Evolutionary conservation across 495 filamentous ascomycete species (phyloP).

Genomic region (Lasiosphaeria miniovina): DNA sequence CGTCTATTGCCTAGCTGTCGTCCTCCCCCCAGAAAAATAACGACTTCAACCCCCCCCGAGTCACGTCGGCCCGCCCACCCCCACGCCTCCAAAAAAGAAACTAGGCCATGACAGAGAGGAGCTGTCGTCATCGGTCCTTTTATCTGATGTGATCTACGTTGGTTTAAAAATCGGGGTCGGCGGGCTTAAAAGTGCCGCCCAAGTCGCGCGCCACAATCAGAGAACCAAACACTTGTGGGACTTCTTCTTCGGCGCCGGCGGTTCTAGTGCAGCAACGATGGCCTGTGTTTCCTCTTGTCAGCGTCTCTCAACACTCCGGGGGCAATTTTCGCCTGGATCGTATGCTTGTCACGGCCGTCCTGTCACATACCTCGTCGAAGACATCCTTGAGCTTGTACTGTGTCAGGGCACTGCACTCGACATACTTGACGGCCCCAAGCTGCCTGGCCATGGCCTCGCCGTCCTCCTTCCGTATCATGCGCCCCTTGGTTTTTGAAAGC

Average conservation of each 20-base stretch:
- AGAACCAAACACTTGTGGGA: constrained; percentile 51
- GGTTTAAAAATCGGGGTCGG: constrained; percentile 6
- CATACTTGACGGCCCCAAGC: constrained; percentile 93
- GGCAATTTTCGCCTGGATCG: no score
- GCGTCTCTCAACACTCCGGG: neutral
- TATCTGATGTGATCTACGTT: constrained; percentile 1
- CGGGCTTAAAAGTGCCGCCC: neutral
- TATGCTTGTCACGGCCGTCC: constrained; percentile 10
- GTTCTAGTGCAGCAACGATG: constrained; percentile 85
- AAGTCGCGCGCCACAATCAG: constrained; percentile 26
- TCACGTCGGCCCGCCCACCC: neutral
- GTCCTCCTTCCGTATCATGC: constrained; percentile 83
- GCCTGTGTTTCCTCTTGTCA: constrained; percentile 50
- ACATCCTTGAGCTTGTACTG: constrained; percentile 99
- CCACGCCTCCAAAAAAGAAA: neutral
- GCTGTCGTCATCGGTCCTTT: neutral
- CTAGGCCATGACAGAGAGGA: neutral
- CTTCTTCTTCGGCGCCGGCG: constrained; percentile 70
- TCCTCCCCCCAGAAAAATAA: no score
- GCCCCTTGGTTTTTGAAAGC: constrained; percentile 91
- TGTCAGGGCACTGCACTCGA: constrained; percentile 95
- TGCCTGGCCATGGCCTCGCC: constrained; percentile 97
- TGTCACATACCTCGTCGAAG: constrained; percentile 84
- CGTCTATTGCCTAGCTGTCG: no score
- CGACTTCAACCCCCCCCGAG: no score